Conservation (phyloP, 2,329 filamentous ascomycete genomes). For the Trichophyton verrucosum region DNA sequence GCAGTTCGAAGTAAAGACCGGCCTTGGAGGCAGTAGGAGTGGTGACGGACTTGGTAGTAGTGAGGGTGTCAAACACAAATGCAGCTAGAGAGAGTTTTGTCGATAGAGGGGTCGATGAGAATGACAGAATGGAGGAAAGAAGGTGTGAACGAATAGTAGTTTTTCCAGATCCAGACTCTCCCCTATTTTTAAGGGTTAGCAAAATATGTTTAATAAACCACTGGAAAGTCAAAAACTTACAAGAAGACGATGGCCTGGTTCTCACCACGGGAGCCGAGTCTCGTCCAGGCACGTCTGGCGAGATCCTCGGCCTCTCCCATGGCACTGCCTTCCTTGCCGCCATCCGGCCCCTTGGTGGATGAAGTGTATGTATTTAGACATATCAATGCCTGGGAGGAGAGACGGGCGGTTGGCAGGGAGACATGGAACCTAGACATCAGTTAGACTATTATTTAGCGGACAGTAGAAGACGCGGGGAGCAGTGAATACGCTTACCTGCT, state of each 20-base stretch:
- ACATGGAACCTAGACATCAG: slow-evolving; percentile 66
- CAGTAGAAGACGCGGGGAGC: too few relatives aligned
- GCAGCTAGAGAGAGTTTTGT: slow-evolving; percentile 86
- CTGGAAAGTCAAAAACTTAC: slow-evolving; percentile 44
- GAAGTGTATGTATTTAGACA: slow-evolving; percentile 91
- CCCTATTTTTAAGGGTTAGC: slow-evolving; percentile 41
- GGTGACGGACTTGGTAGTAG: slow-evolving; percentile 91
- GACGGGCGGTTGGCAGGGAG: slow-evolving; percentile 68
- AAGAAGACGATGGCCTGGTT: slow-evolving; percentile 88
- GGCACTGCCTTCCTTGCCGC: slow-evolving; percentile 78
- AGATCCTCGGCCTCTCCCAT: slow-evolving; percentile 88
- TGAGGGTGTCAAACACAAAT: slow-evolving; percentile 91
- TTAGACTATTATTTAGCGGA: neutral
- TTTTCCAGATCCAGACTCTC: slow-evolving; percentile 92
- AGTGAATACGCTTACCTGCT: slow-evolving; percentile 28
- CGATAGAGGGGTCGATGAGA: slow-evolving; percentile 83
- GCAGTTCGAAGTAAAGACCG: slow-evolving; percentile 87
- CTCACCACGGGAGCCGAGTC: slow-evolving; percentile 76
- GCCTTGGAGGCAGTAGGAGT: slow-evolving; percentile 93
- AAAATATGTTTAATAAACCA: neutral
- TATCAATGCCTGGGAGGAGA: slow-evolving; percentile 85
- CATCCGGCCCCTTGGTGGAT: slow-evolving; percentile 77
- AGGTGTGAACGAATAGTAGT: slow-evolving; percentile 87
- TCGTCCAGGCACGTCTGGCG: slow-evolving; percentile 70
- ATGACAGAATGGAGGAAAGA: slow-evolving; percentile 71